Percentiles rank a stretch among this genome's conserved stretches.
Conservation (phyloP, 1,139 yeast species). For the Lodderomyces parapsilosis region DNA sequence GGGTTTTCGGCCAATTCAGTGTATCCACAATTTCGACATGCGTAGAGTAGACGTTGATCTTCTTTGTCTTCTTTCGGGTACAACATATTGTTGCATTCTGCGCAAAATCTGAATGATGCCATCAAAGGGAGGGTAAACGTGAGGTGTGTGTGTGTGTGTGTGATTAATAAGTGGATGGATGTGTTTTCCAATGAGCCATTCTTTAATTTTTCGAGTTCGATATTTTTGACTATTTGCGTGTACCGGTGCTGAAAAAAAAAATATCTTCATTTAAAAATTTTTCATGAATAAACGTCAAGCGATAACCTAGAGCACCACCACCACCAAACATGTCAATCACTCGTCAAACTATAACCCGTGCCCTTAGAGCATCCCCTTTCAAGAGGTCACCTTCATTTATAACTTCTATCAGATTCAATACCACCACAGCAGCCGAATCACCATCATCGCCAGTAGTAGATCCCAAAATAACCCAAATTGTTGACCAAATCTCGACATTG, state of each 20-base stretch:
- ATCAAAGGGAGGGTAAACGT: conserved; percentile 40
- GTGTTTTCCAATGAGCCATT: no score
- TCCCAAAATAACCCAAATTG: conserved; percentile 85
- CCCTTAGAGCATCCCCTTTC: conserved; percentile 25
- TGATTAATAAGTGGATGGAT: background rate
- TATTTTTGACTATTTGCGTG: conserved; percentile 3
- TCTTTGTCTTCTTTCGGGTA: conserved; percentile 96
- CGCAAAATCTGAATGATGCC: conserved; percentile 92
- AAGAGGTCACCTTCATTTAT: conserved; percentile 1
- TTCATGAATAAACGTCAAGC: conserved; percentile 1
- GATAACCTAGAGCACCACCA: background rate
- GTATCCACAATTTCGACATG: conserved; percentile 94
- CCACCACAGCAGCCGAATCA: conserved; percentile 57
- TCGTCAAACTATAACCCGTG: conserved; percentile 42
- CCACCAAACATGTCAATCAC: conserved; percentile 18
- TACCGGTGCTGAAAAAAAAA: background rate
- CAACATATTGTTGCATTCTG: conserved; percentile 96
- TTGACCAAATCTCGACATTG: conserved; percentile 84
- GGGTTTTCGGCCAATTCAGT: conserved; percentile 90
- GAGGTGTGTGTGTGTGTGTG: background rate
- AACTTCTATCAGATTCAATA: conserved; percentile 42
- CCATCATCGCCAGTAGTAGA: conserved; percentile 57
- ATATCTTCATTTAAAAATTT: conserved; percentile 6
- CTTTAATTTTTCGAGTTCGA: background rate
- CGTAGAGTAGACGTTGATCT: conserved; percentile 69